These are phyloP conservation scores for Colletotrichum liaoningense DNA, from an alignment of 2,329 filamentous ascomycete species.

Conservation along the genomic window DNA sequence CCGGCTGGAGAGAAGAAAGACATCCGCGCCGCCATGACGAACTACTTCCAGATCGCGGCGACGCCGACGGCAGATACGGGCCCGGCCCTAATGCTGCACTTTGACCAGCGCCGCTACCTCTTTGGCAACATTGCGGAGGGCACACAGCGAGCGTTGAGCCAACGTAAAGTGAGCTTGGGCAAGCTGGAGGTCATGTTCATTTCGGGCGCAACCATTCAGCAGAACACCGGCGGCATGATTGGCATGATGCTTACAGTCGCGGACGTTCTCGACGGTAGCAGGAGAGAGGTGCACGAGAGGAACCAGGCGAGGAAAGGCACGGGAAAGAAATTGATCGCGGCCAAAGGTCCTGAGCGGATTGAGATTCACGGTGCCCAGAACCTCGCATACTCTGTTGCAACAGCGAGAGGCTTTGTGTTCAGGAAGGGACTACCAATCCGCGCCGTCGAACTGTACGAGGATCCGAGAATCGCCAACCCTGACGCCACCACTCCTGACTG, in stretches of 20 bases:
- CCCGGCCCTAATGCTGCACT: slow-evolving; percentile 80
- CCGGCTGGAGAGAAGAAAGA: background rate
- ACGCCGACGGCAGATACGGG: slow-evolving; percentile 93
- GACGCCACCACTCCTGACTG: slow-evolving; percentile 73
- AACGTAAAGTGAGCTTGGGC: slow-evolving; percentile 73
- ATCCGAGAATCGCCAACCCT: slow-evolving; percentile 47
- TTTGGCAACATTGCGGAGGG: slow-evolving; percentile 88
- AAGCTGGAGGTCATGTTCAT: slow-evolving; percentile 85
- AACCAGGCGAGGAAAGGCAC: slow-evolving; percentile 55
- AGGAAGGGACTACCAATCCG: slow-evolving; percentile 82
- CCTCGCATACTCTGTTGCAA: slow-evolving; percentile 82
- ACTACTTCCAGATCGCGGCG: slow-evolving; percentile 78
- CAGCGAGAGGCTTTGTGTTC: slow-evolving; percentile 86
- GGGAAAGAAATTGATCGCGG: slow-evolving; percentile 44
- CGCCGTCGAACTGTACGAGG: slow-evolving; percentile 72
- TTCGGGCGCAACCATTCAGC: slow-evolving; percentile 81
- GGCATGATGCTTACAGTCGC: slow-evolving; percentile 89
- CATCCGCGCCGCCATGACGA: slow-evolving; percentile 70
- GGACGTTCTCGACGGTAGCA: slow-evolving; percentile 67
- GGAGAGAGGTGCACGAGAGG: slow-evolving; percentile 51
- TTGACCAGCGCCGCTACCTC: slow-evolving; percentile 84
- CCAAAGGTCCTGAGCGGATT: slow-evolving; percentile 32
- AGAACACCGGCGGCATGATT: slow-evolving; percentile 81
- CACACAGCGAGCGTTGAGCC: slow-evolving; percentile 79
- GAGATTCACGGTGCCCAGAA: slow-evolving; percentile 83